phyloP scores from a whole-genome alignment of 352 stramenopile species.

The Phytophthora syringae region DNA sequence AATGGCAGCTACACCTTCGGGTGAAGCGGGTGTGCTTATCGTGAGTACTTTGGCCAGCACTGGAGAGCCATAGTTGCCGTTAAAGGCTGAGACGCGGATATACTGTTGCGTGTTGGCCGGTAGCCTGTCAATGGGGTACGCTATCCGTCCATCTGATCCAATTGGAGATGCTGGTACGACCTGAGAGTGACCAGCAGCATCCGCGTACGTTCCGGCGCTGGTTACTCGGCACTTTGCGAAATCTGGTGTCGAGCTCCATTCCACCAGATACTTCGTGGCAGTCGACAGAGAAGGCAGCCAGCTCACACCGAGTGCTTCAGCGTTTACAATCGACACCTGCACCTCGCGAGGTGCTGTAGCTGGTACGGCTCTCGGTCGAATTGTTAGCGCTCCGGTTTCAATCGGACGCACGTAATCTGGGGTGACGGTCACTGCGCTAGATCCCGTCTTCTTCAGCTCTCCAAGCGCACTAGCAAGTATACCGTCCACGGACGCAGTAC shows the following conservation, averaged over 20 bases:
- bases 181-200: constrained; percentile 52
- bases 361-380: constrained; percentile 50
- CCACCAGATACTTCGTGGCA: constrained; percentile 82
- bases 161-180: constrained; percentile 38
- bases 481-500: constrained; percentile 49
- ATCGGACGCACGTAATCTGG: constrained; percentile 39
- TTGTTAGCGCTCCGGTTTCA: constrained; percentile 32
- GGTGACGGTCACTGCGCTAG: constrained; percentile 34
- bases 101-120: constrained; percentile 83
- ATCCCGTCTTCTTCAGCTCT: constrained; percentile 32
- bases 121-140: constrained; percentile 88
- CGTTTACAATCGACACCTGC: constrained; percentile 67
- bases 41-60: constrained; percentile 56
- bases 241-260: constrained; percentile 66
- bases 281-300: constrained; percentile 50
- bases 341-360: constrained; percentile 59
- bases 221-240: constrained; percentile 38
- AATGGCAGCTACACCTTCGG: constrained; percentile 20
- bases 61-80: constrained; percentile 82
- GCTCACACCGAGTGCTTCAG: constrained; percentile 65
- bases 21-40: constrained; percentile 20
- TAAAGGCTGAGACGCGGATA: constrained; percentile 90
- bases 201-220: constrained; percentile 43
- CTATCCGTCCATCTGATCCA: constrained; percentile 16
- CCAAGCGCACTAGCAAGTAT: constrained; percentile 62